Percentiles rank a stretch among this genome's conserved stretches.
Conservation (phyloP, 495 filamentous ascomycete species). For the Filosporella fistucella region DNA sequence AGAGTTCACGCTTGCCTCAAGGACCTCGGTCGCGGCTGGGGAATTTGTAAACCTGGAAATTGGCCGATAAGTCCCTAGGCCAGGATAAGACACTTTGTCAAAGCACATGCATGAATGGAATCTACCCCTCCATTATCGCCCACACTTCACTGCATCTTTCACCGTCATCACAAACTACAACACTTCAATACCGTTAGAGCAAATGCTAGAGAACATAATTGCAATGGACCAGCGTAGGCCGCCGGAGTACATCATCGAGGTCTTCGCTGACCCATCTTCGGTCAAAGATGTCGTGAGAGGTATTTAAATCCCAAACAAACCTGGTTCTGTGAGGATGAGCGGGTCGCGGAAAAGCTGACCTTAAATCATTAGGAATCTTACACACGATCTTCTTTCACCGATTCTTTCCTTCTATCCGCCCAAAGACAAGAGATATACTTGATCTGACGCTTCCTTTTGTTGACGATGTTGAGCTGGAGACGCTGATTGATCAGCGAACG, state of each 20-base stretch:
- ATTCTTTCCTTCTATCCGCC: conserved; percentile 82
- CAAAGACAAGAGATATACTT: conserved; percentile 83
- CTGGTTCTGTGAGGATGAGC: neutral
- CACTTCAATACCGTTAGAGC: neutral
- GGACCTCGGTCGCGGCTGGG: no score
- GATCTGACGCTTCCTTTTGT: conserved; percentile 88
- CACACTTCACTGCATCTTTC: neutral
- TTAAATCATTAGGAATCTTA: conserved; percentile 63
- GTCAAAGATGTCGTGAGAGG: conserved; percentile 92
- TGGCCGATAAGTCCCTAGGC: no score
- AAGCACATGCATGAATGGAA: conserved; percentile 1
- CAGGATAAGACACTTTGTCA: neutral
- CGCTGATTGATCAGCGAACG: conserved; percentile 84
- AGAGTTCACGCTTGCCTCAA: no score
- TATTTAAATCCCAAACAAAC: conserved; percentile 29
- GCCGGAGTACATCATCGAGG: conserved; percentile 80
- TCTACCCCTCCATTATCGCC: conserved; percentile 18
- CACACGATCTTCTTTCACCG: conserved; percentile 99
- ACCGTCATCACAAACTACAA: neutral
- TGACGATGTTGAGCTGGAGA: conserved; percentile 85
- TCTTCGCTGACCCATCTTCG: conserved; percentile 73
- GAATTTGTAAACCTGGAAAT: no score
- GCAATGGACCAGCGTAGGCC: conserved; percentile 53
- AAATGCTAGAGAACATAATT: conserved; percentile 12
- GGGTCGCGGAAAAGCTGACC: neutral